These are phyloP conservation scores for Cytospora chrysosperma DNA, from an alignment of 2,329 filamentous ascomycete species.

Conservation along the genomic window DNA sequence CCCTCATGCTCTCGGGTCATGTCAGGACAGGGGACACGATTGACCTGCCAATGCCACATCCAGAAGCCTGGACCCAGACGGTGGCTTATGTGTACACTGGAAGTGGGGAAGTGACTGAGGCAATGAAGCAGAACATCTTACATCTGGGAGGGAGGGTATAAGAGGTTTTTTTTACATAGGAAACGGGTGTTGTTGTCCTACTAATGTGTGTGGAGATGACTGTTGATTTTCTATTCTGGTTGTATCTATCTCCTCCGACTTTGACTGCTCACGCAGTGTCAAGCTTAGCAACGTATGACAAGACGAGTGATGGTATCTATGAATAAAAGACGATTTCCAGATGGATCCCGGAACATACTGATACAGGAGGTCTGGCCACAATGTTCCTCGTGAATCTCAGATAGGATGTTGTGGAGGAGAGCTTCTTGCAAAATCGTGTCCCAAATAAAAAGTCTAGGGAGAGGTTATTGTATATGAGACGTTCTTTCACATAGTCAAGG, in stretches of 20 bases:
- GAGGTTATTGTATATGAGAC: not conserved
- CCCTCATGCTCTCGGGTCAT: slow-evolving; percentile 54
- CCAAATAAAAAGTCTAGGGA: not conserved
- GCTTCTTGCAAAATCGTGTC: not conserved
- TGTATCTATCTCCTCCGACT: not conserved
- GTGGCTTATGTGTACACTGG: slow-evolving; percentile 56
- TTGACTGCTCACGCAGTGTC: not conserved
- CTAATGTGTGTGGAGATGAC: not conserved
- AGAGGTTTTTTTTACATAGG: not conserved
- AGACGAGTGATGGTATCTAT: not conserved
- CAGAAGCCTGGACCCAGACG: slow-evolving; percentile 55
- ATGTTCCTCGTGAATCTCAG: not conserved
- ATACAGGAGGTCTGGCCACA: not conserved
- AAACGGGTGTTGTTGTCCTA: not conserved
- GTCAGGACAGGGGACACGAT: slow-evolving; percentile 52
- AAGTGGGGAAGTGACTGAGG: slow-evolving; percentile 43
- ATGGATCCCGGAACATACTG: not conserved
- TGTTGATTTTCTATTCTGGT: not conserved
- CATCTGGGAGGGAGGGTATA: slow-evolving; percentile 53
- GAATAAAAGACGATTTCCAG: not conserved
- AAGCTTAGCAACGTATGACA: not conserved
- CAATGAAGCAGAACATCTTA: slow-evolving; percentile 51
- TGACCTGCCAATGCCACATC: slow-evolving; percentile 57
- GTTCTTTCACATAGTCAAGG: not conserved
- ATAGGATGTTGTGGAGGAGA: not conserved